Evolutionary conservation across 805 yeast species (phyloP), one percentile per base, ranked within the genome.

Genomic region (Nakazawaea ernobii): DNA sequence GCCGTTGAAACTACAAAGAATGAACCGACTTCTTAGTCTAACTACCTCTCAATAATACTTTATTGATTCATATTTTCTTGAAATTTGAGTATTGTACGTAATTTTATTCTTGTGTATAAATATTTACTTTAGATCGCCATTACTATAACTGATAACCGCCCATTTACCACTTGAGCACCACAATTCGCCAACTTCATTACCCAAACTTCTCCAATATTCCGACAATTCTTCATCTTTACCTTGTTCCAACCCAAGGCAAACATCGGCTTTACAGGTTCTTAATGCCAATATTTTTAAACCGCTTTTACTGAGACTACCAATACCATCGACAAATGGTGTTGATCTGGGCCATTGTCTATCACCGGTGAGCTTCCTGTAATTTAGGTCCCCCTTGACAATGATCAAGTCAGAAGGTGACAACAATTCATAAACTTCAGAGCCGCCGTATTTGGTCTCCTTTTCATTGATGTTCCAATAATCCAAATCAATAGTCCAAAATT

Each of bases 261-360:
- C 98, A 62, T 94, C 99, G 1, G 98, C 97, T 67, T 94, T 94
- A 64, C 96, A 84, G 2, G 98, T 94, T 70, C 99, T 81, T 57
- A 94, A 74, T 32, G 95, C 78, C 49, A 89, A 70, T 27, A 88
- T 56, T 13, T 80, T 82, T 46, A 94, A 69, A 8, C 82, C 82
- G 29, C 82, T 74, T 0, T 65, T 54, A 1, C 85, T 84, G 54
- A 92, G 71, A 4, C 79, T 75, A 47, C 86, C 86, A 50, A 92
- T 75, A 4, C 96, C 92, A 0, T 66, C 63, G 4, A 52, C 55
- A 69, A 92, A 95, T 2, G 90, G 75, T 0, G 96, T 87, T 2
- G 89, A 79, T 49, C 84, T 75, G 15, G 80, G 80, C 99, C 99
- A 94, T 56, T 73, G 74, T 65, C 91, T 77, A 59, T 94, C 99